Evolutionary conservation across 805 yeast genomes (phyloP).

Genomic region (Candida tallmaniae): DNA sequence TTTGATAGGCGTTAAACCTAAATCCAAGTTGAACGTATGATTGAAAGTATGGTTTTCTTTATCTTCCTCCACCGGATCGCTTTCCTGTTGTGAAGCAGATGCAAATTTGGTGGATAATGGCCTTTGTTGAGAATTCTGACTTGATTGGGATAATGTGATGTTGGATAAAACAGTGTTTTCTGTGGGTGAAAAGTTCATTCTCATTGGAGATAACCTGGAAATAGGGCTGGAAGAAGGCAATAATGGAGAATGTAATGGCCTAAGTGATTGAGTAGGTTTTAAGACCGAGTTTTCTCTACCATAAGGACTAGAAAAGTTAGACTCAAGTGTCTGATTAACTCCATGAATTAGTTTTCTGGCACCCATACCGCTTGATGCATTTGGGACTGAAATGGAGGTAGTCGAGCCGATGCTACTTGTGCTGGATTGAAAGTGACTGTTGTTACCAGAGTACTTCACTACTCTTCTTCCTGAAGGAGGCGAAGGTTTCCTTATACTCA

Average conservation of each 20-base stretch:
- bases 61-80: conserved; percentile 3
- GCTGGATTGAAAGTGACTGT: too few species aligned
- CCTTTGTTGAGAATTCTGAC: too few species aligned
- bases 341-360: conserved; percentile 1
- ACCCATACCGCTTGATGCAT: neutral
- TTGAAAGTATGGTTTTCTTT: conserved; percentile 8
- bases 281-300: neutral
- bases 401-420: too few species aligned
- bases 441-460: too few species aligned
- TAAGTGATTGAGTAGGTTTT: conserved; percentile 1
- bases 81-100: neutral
- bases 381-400: too few species aligned
- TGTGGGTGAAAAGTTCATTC: conserved; percentile 6
- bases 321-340: conserved; percentile 2
- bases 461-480: neutral
- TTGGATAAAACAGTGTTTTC: neutral
- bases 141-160: too few species aligned
- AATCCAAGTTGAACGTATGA: neutral
- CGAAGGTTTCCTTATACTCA: conserved; percentile 3
- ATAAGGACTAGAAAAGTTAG: conserved; percentile 4
- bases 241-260: conserved; percentile 12
- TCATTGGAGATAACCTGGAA: conserved; percentile 10
- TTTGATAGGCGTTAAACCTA: conserved; percentile 12
- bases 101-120: neutral
- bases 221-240: conserved; percentile 1